These are phyloP conservation scores for Lachancea fermentati DNA, from an alignment of 805 yeast species.

Conservation along the genomic window DNA sequence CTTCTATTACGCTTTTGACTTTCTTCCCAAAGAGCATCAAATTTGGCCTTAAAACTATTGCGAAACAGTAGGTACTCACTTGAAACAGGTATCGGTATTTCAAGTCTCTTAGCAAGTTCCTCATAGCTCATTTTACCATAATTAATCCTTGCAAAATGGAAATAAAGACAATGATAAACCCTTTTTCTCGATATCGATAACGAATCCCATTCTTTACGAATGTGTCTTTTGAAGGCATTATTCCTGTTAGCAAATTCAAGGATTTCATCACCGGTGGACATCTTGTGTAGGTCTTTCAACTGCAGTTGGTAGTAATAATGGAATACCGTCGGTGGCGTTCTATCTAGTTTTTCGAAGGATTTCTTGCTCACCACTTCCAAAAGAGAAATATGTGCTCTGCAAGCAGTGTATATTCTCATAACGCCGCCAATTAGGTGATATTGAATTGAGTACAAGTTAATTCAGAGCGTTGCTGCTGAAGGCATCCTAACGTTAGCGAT, in stretches of 20 bases:
- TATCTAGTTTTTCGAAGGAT: slow-evolving; percentile 17
- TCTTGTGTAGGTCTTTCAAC: slow-evolving; percentile 11
- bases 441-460: too few species aligned
- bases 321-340: slow-evolving; percentile 18
- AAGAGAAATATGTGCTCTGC: slow-evolving; percentile 14
- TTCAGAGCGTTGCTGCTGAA: too few species aligned
- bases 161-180: slow-evolving; percentile 21
- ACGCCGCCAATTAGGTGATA: too few species aligned
- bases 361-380: slow-evolving; percentile 11
- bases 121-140: slow-evolving; percentile 13
- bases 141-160: slow-evolving; percentile 15
- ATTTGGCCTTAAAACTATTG: slow-evolving; percentile 18
- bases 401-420: slow-evolving; percentile 2
- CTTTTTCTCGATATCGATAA: slow-evolving; percentile 19
- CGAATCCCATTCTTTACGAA: slow-evolving; percentile 23
- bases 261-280: slow-evolving; percentile 5
- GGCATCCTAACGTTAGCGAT: too few species aligned
- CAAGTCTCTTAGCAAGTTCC: slow-evolving; percentile 22
- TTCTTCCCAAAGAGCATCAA: slow-evolving; percentile 17
- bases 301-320: slow-evolving; percentile 20
- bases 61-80: slow-evolving; percentile 25
- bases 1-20: slow-evolving; percentile 4
- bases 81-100: slow-evolving; percentile 19
- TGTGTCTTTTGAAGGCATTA: slow-evolving; percentile 14
- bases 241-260: slow-evolving; percentile 9